Evolutionary conservation across 148 eudicot genomes (phyloP), one percentile per base, ranked within the genome.

Genomic region (Rhododendron mucronatum): DNA sequence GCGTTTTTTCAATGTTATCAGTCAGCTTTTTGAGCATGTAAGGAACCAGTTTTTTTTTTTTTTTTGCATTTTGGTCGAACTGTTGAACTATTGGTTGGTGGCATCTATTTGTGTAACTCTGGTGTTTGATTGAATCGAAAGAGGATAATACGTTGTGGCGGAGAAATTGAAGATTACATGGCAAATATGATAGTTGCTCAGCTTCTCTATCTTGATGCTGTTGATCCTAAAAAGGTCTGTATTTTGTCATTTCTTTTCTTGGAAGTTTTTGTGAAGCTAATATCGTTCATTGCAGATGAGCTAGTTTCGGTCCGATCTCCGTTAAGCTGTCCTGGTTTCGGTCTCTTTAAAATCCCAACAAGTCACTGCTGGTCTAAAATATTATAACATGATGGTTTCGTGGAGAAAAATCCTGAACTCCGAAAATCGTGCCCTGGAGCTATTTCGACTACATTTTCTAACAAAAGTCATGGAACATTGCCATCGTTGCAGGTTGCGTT

Each of bases 131-230:
- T 71, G 39, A 33, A 33, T 35, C 14, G 5, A 67, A 16, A 96
- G 99, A 94, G 99, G 80, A 96, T 96, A 71, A 94, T 96, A 67
- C 96, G 99, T 8, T 96, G 99, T 90, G 96, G 99, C 82, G 99
- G 99, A 84, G 93, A 94, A 13, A 95, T 96, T 78, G 98, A 94
- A 69, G 99, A 95, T 93, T 97, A 94, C 89, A 95, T 95, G 98
- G 98, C 99, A 30, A 94, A 96, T 84, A 93, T 94, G 51, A 96
- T 96, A 73, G 99, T 96, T 57, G 98, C 94, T 61, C 98, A 96
- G 87, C 95, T 96, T 87, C 93, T 96, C 28, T 95, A 96, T 92
- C 95, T 96, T 69, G 99, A 96, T 86, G 99, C 97, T 55, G 94
- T 96, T 61, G 98, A 96, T 90, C 96, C 99, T 85, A 92, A 82